A percentile compares a stretch with the other conserved stretches of the same genome.
phyloP scores from a whole-genome alignment of 2,329 filamentous ascomycete genomes.

The Colletotrichum camelliae region DNA sequence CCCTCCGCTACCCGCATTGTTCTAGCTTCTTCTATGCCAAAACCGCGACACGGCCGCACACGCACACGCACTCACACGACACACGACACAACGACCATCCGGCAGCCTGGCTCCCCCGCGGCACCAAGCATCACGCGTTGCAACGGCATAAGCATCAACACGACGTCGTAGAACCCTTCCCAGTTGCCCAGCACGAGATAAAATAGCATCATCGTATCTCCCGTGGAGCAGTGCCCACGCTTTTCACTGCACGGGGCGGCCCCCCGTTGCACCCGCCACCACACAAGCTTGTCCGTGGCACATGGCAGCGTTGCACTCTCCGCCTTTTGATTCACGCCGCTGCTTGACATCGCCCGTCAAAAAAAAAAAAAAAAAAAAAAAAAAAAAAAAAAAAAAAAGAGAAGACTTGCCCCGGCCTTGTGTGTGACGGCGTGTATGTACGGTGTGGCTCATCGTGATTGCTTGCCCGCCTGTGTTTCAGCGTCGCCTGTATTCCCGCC shows the following conservation, averaged over 20 bases:
- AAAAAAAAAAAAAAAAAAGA: not conserved
- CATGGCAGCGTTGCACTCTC: slow-evolving; percentile 8
- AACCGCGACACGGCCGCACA: not conserved
- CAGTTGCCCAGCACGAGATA: not conserved
- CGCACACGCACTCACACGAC: not conserved
- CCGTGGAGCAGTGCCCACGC: not conserved
- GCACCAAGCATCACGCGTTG: not conserved
- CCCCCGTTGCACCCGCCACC: slow-evolving; percentile 1
- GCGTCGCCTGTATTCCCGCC: not conserved
- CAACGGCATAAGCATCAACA: not conserved
- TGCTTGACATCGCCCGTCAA: not conserved
- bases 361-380: not conserved
- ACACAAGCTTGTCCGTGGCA: not conserved
- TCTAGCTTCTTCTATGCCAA: not conserved
- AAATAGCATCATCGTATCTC: not conserved
- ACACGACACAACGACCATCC: not conserved
- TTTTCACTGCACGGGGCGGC: not conserved
- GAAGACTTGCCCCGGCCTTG: not conserved
- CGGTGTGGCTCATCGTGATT: not conserved
- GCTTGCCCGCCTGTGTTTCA: not conserved
- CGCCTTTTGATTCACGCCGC: not conserved
- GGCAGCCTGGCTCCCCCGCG: not conserved
- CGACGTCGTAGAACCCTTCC: not conserved
- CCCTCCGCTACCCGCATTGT: not conserved
- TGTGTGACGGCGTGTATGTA: not conserved